Evolutionary conservation across 352 stramenopile species (phyloP).

Genomic region (Phytophthora fragariae): DNA sequence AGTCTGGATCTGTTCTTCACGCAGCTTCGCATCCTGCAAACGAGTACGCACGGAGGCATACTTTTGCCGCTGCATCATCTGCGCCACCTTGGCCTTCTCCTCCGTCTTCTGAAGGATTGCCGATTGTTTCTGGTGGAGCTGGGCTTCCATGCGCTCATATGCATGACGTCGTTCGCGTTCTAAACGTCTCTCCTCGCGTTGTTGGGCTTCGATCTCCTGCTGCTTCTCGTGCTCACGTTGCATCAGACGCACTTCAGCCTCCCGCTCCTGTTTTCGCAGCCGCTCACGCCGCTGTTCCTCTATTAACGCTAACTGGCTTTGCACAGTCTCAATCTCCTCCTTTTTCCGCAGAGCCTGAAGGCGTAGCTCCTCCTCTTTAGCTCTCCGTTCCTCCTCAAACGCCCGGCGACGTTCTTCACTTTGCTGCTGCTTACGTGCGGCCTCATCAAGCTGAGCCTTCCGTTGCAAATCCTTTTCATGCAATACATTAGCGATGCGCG

Average conservation of each 20-base stretch:
- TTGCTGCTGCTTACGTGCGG: slow-evolving; percentile 66
- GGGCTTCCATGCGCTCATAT: slow-evolving; percentile 72
- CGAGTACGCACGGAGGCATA: slow-evolving; percentile 51
- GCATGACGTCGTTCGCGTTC: slow-evolving; percentile 60
- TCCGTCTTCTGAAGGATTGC: slow-evolving; percentile 53
- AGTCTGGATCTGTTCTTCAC: slow-evolving; percentile 81
- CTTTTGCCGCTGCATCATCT: slow-evolving; percentile 67
- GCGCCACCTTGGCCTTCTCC: slow-evolving; percentile 60
- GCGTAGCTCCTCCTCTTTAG: slow-evolving; percentile 60
- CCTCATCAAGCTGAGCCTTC: slow-evolving; percentile 54
- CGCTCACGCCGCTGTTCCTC: slow-evolving; percentile 62
- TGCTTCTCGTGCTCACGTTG: slow-evolving; percentile 62
- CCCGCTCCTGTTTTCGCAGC: slow-evolving; percentile 57
- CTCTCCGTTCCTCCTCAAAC: slow-evolving; percentile 54
- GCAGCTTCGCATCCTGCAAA: slow-evolving; percentile 76
- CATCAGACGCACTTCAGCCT: slow-evolving; percentile 50
- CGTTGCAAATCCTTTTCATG: slow-evolving; percentile 66
- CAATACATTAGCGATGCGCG: slow-evolving; percentile 67
- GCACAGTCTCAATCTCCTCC: slow-evolving; percentile 67
- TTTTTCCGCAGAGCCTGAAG: slow-evolving; percentile 60
- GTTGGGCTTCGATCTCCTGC: slow-evolving; percentile 54
- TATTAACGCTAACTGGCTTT: slow-evolving; percentile 61
- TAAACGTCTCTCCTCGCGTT: slow-evolving; percentile 55
- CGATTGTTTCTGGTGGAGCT: slow-evolving; percentile 54
- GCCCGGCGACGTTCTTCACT: slow-evolving; percentile 61